Evolutionary conservation across 768 basidiomycete genomes (phyloP), one percentile per base, ranked within the genome.

Genomic region (Flagelloscypha sp.): DNA sequence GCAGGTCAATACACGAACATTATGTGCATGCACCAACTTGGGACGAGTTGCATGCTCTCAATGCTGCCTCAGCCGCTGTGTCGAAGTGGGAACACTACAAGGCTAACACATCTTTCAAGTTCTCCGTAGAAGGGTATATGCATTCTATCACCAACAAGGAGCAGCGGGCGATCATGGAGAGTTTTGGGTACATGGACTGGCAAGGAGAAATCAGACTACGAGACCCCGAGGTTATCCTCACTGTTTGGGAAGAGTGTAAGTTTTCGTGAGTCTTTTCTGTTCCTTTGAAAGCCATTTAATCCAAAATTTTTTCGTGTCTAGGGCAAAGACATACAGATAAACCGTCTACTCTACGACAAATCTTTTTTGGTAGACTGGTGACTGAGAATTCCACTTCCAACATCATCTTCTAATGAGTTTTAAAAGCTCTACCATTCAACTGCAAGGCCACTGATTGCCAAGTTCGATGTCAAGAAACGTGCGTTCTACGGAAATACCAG

Each of bases 401-500:
- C n/a, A n/a, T n/a, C n/a, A n/a, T n/a, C n/a, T n/a, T n/a, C n/a
- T n/a, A n/a, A n/a, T n/a, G n/a, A n/a, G n/a, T n/a, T n/a, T n/a
- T n/a, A n/a, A n/a, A n/a, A n/a, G n/a, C n/a, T n/a, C n/a, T n/a
- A n/a, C n/a, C n/a, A n/a, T n/a, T n/a, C n/a, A n/a, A n/a, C 70
- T 18, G 84, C 86, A 0, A 75, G 94, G 5, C 51, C 63, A 3
- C 63, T 93, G 22, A 68, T 89, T 31, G 56, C 62, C 31, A 71
- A 61, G 35, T 94, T 88, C 41, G 81, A 87, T 41, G 83, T 99
- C 32, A 98, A 95, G 57, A 87, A 88, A 47, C 72, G 95, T 7
- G 62, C 64, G 10, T 98, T 85, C 51, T 97, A 78, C 55, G 95
- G 95, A 3, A 99, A 93, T 46, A 99, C 95, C 0, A 87, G 86